Conservation (phyloP, 768 basidiomycete genomes). For the Macrolepiota albuminosa region DNA sequence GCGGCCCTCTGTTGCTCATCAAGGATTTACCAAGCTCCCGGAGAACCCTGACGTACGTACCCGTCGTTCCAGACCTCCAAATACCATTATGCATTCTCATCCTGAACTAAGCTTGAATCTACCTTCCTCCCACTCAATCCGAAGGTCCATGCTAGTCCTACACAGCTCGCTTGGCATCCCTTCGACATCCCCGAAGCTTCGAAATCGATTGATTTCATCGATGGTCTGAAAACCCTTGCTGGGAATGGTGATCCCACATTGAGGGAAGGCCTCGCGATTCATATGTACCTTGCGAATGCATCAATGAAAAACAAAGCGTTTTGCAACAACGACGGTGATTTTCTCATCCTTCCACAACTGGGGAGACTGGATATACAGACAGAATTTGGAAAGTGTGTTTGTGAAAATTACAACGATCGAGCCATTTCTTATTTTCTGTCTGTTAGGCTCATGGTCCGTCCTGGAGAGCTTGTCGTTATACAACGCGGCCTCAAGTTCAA, state of each 20-base stretch:
- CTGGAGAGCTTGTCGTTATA: conserved; percentile 62
- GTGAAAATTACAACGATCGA: neutral
- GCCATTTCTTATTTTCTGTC: neutral
- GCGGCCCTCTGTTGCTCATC: conserved; percentile 62
- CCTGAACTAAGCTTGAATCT: conserved; percentile 45
- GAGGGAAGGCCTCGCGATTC: conserved; percentile 61
- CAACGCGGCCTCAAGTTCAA: conserved; percentile 67
- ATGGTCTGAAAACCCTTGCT: conserved; percentile 58
- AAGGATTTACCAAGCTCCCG: conserved; percentile 51
- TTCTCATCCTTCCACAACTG: conserved; percentile 61
- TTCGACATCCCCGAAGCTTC: conserved; percentile 45
- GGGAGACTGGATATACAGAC: conserved; percentile 67
- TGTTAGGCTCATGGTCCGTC: conserved; percentile 51
- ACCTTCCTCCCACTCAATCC: conserved; percentile 57
- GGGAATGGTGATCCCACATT: conserved; percentile 60
- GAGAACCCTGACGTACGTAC: conserved; percentile 53
- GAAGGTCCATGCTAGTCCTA: conserved; percentile 55
- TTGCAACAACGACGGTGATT: conserved; percentile 60
- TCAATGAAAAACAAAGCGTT: conserved; percentile 61
- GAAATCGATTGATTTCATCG: conserved; percentile 46
- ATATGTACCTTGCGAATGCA: conserved; percentile 54
- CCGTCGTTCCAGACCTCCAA: neutral
- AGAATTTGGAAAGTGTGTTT: conserved; percentile 57
- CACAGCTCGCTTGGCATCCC: conserved; percentile 64
- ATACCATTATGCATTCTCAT: neutral